Conservation (phyloP, 148 eudicot species). For the Rhododendron kiyosumense region DNA sequence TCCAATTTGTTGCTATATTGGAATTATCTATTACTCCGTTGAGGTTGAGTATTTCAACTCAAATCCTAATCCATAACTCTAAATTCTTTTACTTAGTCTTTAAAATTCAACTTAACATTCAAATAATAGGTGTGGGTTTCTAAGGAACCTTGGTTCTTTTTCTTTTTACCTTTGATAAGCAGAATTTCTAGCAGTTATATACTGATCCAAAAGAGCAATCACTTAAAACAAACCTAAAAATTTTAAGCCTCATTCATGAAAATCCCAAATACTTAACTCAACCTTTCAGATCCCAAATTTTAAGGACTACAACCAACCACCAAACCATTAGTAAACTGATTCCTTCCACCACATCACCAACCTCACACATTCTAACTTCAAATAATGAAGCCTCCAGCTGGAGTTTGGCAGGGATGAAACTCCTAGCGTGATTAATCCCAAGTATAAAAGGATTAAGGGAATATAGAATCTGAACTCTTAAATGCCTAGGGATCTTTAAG, state of each 20-base stretch:
- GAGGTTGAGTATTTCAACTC: neutral
- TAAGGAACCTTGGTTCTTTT: neutral
- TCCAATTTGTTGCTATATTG: neutral
- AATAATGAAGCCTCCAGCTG: neutral
- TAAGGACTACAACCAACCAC: neutral
- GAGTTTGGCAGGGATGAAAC: neutral
- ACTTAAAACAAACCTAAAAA: neutral
- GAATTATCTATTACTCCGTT: neutral
- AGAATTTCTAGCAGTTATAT: neutral
- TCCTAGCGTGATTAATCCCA: neutral
- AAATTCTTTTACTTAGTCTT: neutral
- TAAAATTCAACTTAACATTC: neutral
- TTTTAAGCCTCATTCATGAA: neutral
- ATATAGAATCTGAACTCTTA: neutral
- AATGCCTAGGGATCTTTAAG: neutral
- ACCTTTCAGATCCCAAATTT: neutral
- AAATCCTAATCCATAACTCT: neutral
- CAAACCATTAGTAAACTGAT: neutral
- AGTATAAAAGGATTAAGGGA: neutral
- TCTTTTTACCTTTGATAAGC: neutral
- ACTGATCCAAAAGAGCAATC: neutral
- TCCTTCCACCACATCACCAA: neutral
- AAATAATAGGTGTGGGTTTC: too few relatives aligned
- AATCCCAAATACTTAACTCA: neutral
- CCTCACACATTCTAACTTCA: neutral